These are phyloP conservation scores for Saturnispora diversa DNA, from an alignment of 805 yeast species.

Conservation along the genomic window DNA sequence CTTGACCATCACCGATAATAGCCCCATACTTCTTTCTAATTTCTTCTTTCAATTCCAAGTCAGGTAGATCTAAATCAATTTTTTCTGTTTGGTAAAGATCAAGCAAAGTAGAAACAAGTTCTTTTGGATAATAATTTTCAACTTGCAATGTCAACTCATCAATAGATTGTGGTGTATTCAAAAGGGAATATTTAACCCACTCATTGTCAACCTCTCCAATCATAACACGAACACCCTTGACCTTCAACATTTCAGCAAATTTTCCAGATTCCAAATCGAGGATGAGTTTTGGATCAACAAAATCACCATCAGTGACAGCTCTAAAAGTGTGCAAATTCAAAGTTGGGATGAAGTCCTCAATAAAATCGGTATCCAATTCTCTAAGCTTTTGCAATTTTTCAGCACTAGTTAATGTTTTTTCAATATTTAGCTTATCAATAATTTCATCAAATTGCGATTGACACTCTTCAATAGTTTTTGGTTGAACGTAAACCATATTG, in stretches of 20 bases:
- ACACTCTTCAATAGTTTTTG: slow-evolving; percentile 31
- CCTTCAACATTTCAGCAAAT: slow-evolving; percentile 8
- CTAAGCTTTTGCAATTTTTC: slow-evolving; percentile 13
- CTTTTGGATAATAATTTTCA: slow-evolving; percentile 32
- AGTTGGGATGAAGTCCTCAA: slow-evolving; percentile 21
- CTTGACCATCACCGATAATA: slow-evolving; percentile 34
- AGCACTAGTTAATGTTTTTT: slow-evolving; percentile 10
- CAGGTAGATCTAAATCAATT: slow-evolving; percentile 15
- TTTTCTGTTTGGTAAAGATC: slow-evolving; percentile 14
- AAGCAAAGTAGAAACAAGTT: slow-evolving; percentile 21
- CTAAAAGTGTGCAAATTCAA: slow-evolving; percentile 26
- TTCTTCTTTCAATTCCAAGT: slow-evolving; percentile 10
- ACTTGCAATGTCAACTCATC: slow-evolving; percentile 28
- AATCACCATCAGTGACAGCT: slow-evolving; percentile 34
- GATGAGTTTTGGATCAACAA: slow-evolving; percentile 28
- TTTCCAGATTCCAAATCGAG: slow-evolving; percentile 27
- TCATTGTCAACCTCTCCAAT: slow-evolving; percentile 17
- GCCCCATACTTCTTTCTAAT: slow-evolving; percentile 27
- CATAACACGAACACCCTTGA: slow-evolving; percentile 10
- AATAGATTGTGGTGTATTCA: slow-evolving; percentile 21
- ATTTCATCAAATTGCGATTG: slow-evolving; percentile 33
- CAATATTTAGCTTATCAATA: slow-evolving; percentile 20
- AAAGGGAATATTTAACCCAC: slow-evolving; percentile 9
- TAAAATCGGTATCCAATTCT: slow-evolving; percentile 14
- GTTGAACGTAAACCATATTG: slow-evolving; percentile 33